Percentiles rank a stretch among this genome's conserved stretches.
Conservation (phyloP, 2,329 filamentous ascomycete genomes). For the Pseudopyrenochaeta lycopersici region DNA sequence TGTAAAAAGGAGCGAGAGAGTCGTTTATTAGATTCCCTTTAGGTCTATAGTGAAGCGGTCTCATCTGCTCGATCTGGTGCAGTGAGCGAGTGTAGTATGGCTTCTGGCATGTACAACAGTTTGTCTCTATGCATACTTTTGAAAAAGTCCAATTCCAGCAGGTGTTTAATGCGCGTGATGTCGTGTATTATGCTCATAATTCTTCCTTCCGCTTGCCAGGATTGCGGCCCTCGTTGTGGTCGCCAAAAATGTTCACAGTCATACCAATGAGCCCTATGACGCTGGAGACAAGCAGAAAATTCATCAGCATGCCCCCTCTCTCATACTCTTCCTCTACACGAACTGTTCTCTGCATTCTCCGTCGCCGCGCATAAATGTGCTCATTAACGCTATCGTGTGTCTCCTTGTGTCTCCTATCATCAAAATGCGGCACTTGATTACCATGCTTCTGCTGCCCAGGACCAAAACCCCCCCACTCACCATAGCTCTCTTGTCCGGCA, state of each 20-base stretch:
- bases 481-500: slow-evolving; percentile 40
- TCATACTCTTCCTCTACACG: slow-evolving; percentile 32
- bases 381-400: slow-evolving; percentile 74
- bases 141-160: neutral
- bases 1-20: slow-evolving; percentile 26
- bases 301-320: slow-evolving; percentile 36
- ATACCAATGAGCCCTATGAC: slow-evolving; percentile 35
- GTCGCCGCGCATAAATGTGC: slow-evolving; percentile 57
- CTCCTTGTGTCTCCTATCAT: slow-evolving; percentile 74
- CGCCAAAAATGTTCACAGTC: slow-evolving; percentile 28
- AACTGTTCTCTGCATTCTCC: slow-evolving; percentile 17
- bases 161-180: neutral
- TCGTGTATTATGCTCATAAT: neutral
- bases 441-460: slow-evolving; percentile 63
- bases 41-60: slow-evolving; percentile 34
- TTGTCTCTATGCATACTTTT: slow-evolving; percentile 37
- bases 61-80: slow-evolving; percentile 24
- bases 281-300: slow-evolving; percentile 40
- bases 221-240: slow-evolving; percentile 8
- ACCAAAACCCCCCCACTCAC: slow-evolving; percentile 64
- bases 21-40: slow-evolving; percentile 40
- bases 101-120: slow-evolving; percentile 41
- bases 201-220: neutral
- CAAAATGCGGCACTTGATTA: slow-evolving; percentile 75
- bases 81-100: slow-evolving; percentile 35